Base-by-base conservation (phyloP, 495 filamentous ascomycete species). In the Penicillium manginii region DNA sequence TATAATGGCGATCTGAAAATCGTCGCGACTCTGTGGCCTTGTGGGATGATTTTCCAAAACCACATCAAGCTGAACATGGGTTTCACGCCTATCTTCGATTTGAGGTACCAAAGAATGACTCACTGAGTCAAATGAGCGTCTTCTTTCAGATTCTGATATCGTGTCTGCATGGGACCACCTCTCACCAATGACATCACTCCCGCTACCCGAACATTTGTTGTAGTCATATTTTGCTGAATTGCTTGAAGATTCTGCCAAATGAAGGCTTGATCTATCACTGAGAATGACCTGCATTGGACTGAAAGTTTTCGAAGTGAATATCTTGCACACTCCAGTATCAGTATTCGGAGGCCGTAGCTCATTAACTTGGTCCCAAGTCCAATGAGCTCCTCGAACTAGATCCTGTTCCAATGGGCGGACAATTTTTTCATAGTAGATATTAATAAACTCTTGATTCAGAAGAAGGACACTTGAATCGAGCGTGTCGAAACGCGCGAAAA, bases 321-420 rank as follows among this genome's bases (percentile, higher is more conserved):
- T 14, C 9, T 50, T 50, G n/a, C 48, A 50, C 8, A 50, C 23
- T 8, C 48, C 48, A 8, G 48, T 50, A 14, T 50, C 48, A 17
- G 23, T 26, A 32, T 6, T 31, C 3, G 48, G 48, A 12, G 48
- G 48, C 17, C 21, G 19, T 14, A 50, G n/a, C 11, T 50, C 10
- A 31, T 60, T 39, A 10, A 52, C 57, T 33, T 63, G 50, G 11
- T 55, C 53, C 61, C 57, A 63, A 9, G 57, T 63, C 61, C 57
- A 63, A 22, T 52, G 51, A 11, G 57, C 61, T 12, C 61, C 61
- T 14, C 42, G 52, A 2, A 63, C 61, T 2, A 63, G 47, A 45
- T 63, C 61, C 2, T 63, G 50, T 35, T 63, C 61, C 33, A 63
- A 21, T 15, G 61, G 61, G 6, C 57, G 31, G 1, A 63, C 56